These are phyloP conservation scores for Citrus hindsii DNA, from an alignment of 345 rosid genomes.

Conservation along the genomic window DNA sequence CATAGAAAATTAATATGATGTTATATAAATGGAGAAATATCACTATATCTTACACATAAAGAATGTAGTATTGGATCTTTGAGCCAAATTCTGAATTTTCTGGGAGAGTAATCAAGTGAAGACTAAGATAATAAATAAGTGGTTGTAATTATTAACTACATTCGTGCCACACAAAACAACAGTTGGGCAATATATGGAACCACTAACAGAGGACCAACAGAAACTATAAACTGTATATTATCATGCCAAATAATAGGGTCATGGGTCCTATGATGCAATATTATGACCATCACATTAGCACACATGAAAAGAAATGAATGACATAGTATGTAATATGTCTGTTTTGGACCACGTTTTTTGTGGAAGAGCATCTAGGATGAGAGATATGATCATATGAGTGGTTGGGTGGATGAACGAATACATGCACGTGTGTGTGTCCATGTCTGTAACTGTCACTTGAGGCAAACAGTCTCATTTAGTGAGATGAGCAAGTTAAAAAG, in stretches of 20 bases:
- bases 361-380: neutral
- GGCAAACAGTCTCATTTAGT: neutral
- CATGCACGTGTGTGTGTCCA: neutral
- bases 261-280: too few relatives aligned
- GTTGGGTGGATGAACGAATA: neutral
- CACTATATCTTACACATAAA: neutral
- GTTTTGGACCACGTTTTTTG: neutral
- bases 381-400: neutral
- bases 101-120: neutral
- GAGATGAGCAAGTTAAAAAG: conserved; percentile 4
- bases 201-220: neutral
- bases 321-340: neutral
- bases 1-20: neutral
- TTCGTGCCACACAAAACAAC: neutral
- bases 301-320: neutral
- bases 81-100: neutral
- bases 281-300: neutral
- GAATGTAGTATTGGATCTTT: neutral
- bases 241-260: neutral
- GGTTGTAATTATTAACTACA: too few relatives aligned
- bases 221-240: neutral
- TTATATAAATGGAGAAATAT: neutral
- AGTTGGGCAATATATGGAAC: neutral
- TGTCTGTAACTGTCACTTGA: neutral
- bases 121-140: too few relatives aligned